Evolutionary conservation across 2,329 filamentous ascomycete species (phyloP).

Genomic region (Botrytis medusae): DNA sequence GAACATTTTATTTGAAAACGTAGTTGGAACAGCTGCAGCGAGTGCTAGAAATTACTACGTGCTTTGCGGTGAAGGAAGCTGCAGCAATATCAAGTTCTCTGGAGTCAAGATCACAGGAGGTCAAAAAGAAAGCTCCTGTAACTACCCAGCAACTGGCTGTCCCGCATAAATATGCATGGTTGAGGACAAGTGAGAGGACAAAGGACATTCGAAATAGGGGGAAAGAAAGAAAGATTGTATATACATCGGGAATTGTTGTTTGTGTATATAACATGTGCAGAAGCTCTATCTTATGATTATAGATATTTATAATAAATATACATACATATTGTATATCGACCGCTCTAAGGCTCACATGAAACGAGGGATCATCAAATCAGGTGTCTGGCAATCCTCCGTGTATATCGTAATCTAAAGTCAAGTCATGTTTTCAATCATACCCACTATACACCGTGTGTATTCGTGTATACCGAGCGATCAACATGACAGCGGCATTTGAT

Average conservation of each 20-base stretch:
- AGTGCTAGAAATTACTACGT: constrained; percentile 42
- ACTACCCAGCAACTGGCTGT: constrained; percentile 38
- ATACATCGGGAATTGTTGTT: neutral
- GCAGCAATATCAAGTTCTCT: constrained; percentile 42
- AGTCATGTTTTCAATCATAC: neutral
- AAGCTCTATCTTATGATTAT: neutral
- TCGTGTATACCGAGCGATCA: neutral
- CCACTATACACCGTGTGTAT: neutral
- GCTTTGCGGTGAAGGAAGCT: constrained; percentile 44
- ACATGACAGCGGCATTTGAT: neutral
- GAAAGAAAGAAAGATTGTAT: neutral
- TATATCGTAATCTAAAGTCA: neutral
- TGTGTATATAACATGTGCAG: neutral
- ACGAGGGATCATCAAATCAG: neutral
- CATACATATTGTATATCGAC: neutral
- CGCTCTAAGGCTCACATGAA: neutral
- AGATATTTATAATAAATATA: neutral
- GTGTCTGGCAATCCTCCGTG: neutral
- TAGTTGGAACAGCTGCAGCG: constrained; percentile 39
- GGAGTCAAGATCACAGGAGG: constrained; percentile 40
- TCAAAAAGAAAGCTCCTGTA: constrained; percentile 31
- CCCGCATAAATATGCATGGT: constrained; percentile 22
- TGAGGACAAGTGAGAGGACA: neutral
- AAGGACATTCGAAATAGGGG: neutral
- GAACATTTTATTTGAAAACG: constrained; percentile 41